Percentiles rank a stretch among this genome's conserved stretches.
phyloP scores from a whole-genome alignment of 148 eudicot species.

The Vaccinium macrocarpon region DNA sequence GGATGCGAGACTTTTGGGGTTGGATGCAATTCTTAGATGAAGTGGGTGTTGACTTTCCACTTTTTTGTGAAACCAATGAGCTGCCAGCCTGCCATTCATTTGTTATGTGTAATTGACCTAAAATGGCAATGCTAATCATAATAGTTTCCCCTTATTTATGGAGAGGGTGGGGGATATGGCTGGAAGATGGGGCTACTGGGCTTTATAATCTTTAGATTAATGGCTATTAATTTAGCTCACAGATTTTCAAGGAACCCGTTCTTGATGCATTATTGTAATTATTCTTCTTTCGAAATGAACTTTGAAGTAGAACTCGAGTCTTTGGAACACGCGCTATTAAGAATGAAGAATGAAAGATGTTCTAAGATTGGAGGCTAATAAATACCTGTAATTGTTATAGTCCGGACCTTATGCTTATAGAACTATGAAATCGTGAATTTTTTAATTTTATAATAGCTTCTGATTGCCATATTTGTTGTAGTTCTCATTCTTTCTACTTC shows the following conservation, averaged over 20 bases:
- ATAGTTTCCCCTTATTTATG: neutral
- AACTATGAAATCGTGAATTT: too few relatives aligned
- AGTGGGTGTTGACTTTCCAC: neutral
- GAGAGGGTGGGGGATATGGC: neutral
- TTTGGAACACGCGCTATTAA: neutral
- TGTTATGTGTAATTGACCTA: neutral
- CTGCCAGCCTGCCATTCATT: neutral
- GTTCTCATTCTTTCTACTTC: neutral
- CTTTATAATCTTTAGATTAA: neutral
- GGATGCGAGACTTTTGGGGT: neutral
- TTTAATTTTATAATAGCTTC: neutral
- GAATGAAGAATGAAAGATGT: neutral
- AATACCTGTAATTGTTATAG: too few relatives aligned
- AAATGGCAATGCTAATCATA: neutral
- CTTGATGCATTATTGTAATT: conserved; percentile 1
- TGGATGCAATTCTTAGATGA: neutral
- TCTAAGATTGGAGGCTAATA: neutral
- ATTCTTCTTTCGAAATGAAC: neutral
- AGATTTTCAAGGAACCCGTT: neutral
- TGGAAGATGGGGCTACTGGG: neutral
- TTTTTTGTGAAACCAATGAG: neutral
- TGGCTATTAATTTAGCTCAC: neutral
- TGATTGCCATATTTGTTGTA: neutral
- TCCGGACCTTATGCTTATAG: too few relatives aligned
- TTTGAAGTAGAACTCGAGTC: neutral